phyloP scores from a whole-genome alignment of 768 basidiomycete species.

The Russula olivacea region DNA sequence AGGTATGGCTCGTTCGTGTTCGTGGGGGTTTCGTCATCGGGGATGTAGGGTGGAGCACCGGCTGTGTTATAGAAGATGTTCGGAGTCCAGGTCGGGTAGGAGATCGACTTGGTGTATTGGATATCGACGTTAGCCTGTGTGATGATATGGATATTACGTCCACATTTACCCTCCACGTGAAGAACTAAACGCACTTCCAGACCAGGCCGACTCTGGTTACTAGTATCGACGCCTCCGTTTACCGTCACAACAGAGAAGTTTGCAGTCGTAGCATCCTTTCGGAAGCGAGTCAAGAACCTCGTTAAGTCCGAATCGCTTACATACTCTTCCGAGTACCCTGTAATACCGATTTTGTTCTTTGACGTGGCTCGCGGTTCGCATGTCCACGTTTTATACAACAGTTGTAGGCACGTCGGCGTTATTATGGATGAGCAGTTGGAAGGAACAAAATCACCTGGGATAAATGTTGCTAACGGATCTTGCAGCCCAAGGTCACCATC shows the following conservation, averaged over 20 bases:
- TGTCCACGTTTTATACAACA: conserved; percentile 33
- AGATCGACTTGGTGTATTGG: conserved; percentile 34
- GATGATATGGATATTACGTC: background rate
- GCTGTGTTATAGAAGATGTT: conserved; percentile 62
- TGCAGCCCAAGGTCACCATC: conserved; percentile 29
- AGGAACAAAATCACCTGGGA: conserved; percentile 33
- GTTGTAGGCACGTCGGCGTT: conserved; percentile 34
- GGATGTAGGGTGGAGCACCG: conserved; percentile 56
- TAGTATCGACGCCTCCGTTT: background rate
- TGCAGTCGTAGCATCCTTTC: background rate
- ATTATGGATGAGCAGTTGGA: conserved; percentile 38
- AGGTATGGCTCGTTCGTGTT: conserved; percentile 62
- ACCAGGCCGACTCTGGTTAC: conserved; percentile 44
- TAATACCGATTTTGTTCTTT: conserved; percentile 33
- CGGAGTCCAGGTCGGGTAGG: conserved; percentile 52
- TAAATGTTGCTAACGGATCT: background rate
- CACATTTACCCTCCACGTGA: background rate
- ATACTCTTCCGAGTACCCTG: conserved; percentile 45
- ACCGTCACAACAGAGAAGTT: background rate
- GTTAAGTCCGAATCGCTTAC: conserved; percentile 44
- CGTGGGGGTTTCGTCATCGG: conserved; percentile 34
- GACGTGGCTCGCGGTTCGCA: conserved; percentile 31
- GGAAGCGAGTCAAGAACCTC: conserved; percentile 40
- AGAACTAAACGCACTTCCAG: conserved; percentile 39
- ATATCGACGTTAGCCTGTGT: conserved; percentile 33